Evolutionary conservation across 2,329 filamentous ascomycete species (phyloP), one percentile per base, ranked within the genome.

Genomic region (Cercospora beticola): DNA sequence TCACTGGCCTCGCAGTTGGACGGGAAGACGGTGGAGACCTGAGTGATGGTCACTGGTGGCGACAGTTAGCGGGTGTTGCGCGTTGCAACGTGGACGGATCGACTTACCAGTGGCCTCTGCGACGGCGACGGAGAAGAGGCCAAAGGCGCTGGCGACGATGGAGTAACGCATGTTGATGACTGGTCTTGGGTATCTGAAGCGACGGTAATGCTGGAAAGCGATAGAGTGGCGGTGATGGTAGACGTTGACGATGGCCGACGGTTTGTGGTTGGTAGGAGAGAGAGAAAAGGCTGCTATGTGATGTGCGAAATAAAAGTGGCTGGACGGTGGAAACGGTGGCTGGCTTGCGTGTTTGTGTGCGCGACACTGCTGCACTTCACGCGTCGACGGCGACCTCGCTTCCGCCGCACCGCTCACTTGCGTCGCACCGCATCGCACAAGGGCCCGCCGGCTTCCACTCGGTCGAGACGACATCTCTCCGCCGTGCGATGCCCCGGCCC

Each of bases 61-160:
- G 10, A n/a, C 16, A 7, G 64, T 61, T 40, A 56, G 62, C 46
- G 21, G 28, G 3, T 40, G 52, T 6, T 0, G 46, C 28, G 12
- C n/a, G 30, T 26, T 26, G 6, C 36, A 54, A 28, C 54, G 26
- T 64, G 30, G 16, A 40, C n/a, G 23, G 49, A 14, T 69, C 72
- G 57, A 56, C 73, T 68, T 69, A 76, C 74, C 73, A 68, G 74
- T 75, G 62, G 62, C 69, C 43, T 75, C 72, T 21, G 74, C 74
- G 16, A 64, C 46, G 54, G 71, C 72, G 62, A 72, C 40, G 59
- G 70, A 58, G 67, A 74, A 68, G 67, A 77, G 71, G 52, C 71
- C 74, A 67, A 69, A 65, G 60, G 71, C 69, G 70, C 74, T 70
- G 68, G 73, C 26, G 49, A 69, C 62, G 69, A 75, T 67, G 70